A percentile compares a stretch with the other conserved stretches of the same genome.
Evolutionary conservation across 2,329 filamentous ascomycete species (phyloP).

Genomic region (Cytospora leucostoma): DNA sequence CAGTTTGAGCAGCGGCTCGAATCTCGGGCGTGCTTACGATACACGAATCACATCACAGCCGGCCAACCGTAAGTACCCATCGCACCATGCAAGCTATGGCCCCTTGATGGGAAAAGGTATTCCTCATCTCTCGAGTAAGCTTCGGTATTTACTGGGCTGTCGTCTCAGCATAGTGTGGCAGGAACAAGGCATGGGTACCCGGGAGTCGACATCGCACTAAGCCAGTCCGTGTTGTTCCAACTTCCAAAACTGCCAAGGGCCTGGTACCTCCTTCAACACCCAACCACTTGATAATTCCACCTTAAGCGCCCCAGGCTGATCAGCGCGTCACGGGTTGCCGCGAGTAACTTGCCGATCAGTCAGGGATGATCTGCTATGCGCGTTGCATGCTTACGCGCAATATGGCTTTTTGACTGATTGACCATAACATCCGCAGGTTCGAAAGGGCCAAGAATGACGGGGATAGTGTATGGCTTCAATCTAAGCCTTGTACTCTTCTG

Average conservation of each 20-base stretch:
- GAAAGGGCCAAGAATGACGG: neutral
- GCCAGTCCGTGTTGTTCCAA: neutral
- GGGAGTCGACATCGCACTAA: neutral
- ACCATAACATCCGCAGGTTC: neutral
- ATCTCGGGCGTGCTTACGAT: conserved; percentile 6
- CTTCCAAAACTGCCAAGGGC: neutral
- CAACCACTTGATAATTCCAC: conserved; percentile 2
- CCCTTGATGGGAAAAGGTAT: neutral
- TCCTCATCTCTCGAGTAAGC: neutral
- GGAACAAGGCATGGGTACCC: neutral
- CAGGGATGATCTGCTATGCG: conserved; percentile 3
- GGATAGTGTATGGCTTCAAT: neutral
- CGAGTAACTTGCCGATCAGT: conserved; percentile 14
- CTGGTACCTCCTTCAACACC: conserved; percentile 7
- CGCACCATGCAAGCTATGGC: neutral
- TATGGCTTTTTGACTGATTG: neutral
- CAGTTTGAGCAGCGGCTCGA: conserved; percentile 16
- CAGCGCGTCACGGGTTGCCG: conserved; percentile 13
- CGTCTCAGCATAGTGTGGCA: neutral
- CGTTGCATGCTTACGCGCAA: neutral
- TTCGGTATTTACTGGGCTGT: neutral
- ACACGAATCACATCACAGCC: conserved; percentile 9
- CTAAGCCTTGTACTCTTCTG: conserved; percentile 2
- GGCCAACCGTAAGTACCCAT: conserved; percentile 7
- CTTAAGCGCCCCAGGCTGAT: conserved; percentile 14